phyloP scores from a whole-genome alignment of 2,329 filamentous ascomycete genomes.

The Trichothecium roseum region DNA sequence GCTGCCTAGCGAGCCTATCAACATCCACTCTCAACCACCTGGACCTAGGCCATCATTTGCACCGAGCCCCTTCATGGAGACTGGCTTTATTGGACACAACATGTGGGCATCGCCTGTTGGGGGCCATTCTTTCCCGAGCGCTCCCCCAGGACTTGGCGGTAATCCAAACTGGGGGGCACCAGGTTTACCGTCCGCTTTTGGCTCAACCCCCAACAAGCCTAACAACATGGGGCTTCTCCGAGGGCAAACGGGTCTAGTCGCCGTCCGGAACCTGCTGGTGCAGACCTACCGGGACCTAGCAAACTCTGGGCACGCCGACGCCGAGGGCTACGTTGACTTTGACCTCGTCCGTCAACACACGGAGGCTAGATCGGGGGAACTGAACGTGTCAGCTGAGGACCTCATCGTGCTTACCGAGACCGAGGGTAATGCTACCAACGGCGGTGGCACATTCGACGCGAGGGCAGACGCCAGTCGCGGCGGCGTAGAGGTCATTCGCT shows the following conservation, averaged over 20 bases:
- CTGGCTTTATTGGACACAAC: conserved; percentile 26
- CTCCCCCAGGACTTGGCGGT: conserved; percentile 33
- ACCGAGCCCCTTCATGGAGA: conserved; percentile 30
- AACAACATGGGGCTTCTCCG: conserved; percentile 21
- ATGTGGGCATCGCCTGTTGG: conserved; percentile 30
- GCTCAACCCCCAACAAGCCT: conserved; percentile 12
- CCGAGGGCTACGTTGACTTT: conserved; percentile 61
- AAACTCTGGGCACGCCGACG: conserved; percentile 24
- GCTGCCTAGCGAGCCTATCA: conserved; percentile 21
- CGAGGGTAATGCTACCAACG: conserved; percentile 75
- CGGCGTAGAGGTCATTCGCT: conserved; percentile 36
- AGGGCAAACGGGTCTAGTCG: conserved; percentile 24
- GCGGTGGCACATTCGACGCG: conserved; percentile 78
- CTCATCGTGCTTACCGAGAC: conserved; percentile 82
- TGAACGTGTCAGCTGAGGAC: conserved; percentile 43
- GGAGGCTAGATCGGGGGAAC: conserved; percentile 39
- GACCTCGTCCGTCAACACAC: conserved; percentile 55
- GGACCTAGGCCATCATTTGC: conserved; percentile 32
- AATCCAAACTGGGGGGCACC: conserved; percentile 1
- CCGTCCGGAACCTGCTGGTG: conserved; percentile 65
- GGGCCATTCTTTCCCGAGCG: conserved; percentile 20
- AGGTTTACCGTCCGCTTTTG: neutral
- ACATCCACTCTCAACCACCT: conserved; percentile 38
- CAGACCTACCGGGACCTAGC: conserved; percentile 61
- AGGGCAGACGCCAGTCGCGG: conserved; percentile 34